phyloP scores from a whole-genome alignment of 352 stramenopile species.

The Globisporangium alternatum region DNA sequence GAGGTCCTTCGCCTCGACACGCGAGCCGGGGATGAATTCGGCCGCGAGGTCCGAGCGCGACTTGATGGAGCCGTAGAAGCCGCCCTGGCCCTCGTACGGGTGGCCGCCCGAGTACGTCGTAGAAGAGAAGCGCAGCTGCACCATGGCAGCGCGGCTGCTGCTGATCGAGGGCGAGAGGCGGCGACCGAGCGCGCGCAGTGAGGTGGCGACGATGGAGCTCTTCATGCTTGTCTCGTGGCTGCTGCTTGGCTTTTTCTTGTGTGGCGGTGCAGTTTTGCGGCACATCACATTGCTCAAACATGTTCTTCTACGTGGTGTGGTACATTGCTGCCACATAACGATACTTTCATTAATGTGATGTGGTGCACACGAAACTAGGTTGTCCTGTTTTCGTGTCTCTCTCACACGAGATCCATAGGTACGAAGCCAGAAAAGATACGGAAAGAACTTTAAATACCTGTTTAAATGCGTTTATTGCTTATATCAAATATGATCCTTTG shows the following conservation, averaged over 20 bases:
- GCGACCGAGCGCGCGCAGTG: constrained; percentile 4
- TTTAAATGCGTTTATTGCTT: too few relatives aligned
- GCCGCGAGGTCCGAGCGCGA: constrained; percentile 65
- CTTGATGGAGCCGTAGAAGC: constrained; percentile 89
- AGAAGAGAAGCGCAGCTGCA: constrained; percentile 3
- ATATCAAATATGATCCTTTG: too few relatives aligned
- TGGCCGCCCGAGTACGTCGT: constrained; percentile 91
- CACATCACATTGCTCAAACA: constrained; percentile 3
- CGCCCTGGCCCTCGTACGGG: constrained; percentile 84
- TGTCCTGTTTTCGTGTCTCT: background rate
- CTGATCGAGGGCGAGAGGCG: background rate
- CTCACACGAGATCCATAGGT: background rate
- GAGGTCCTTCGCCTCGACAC: constrained; percentile 62
- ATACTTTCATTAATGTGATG: background rate
- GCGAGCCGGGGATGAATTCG: constrained; percentile 61
- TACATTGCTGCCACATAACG: background rate
- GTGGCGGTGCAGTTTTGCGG: background rate
- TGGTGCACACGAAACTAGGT: background rate
- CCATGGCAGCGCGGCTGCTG: background rate
- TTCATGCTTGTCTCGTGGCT: background rate
- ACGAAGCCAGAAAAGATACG: background rate
- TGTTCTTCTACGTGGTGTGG: background rate
- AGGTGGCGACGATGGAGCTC: constrained; percentile 1
- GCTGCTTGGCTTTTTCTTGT: constrained; percentile 1
- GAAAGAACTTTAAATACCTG: background rate